Evolutionary conservation across 2,329 filamentous ascomycete genomes (phyloP).

Genomic region (Monosporascus sp.): DNA sequence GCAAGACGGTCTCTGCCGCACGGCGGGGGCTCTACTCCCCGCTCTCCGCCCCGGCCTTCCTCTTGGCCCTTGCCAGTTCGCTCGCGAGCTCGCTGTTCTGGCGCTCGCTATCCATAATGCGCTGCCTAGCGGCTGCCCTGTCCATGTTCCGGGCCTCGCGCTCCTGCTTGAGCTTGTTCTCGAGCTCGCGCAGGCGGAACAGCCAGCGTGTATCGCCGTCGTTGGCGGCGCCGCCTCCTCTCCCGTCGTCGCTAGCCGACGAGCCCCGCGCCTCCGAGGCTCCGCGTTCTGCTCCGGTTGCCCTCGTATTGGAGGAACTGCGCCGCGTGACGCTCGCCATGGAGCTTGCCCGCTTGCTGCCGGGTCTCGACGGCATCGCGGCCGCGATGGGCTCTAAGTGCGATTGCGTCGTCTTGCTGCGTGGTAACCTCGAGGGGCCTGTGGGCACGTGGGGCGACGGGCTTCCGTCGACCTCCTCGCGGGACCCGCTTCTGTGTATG

Average conservation of each 20-base stretch:
- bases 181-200: slow-evolving; percentile 78
- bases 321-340: slow-evolving; percentile 21
- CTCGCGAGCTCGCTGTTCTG: slow-evolving; percentile 28
- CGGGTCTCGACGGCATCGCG: slow-evolving; percentile 11
- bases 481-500: slow-evolving; percentile 34
- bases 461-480: slow-evolving; percentile 35
- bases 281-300: not conserved
- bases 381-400: slow-evolving; percentile 22
- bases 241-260: slow-evolving; percentile 14
- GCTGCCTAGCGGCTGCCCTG: slow-evolving; percentile 73
- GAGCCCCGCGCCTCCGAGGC: slow-evolving; percentile 19
- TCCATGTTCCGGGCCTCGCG: slow-evolving; percentile 82
- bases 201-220: slow-evolving; percentile 71
- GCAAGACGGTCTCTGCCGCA: no score
- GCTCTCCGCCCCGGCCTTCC: slow-evolving; percentile 20
- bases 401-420: slow-evolving; percentile 35
- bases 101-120: slow-evolving; percentile 37
- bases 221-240: slow-evolving; percentile 14
- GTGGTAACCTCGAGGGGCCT: slow-evolving; percentile 37
- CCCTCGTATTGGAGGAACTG: slow-evolving; percentile 19
- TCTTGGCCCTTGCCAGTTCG: slow-evolving; percentile 23
- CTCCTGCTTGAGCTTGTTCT: slow-evolving; percentile 84
- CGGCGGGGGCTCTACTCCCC: not conserved
- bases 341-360: not conserved
- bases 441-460: slow-evolving; percentile 51